phyloP scores from a whole-genome alignment of 345 rosid species.

The Tarenaya hassleriana region DNA sequence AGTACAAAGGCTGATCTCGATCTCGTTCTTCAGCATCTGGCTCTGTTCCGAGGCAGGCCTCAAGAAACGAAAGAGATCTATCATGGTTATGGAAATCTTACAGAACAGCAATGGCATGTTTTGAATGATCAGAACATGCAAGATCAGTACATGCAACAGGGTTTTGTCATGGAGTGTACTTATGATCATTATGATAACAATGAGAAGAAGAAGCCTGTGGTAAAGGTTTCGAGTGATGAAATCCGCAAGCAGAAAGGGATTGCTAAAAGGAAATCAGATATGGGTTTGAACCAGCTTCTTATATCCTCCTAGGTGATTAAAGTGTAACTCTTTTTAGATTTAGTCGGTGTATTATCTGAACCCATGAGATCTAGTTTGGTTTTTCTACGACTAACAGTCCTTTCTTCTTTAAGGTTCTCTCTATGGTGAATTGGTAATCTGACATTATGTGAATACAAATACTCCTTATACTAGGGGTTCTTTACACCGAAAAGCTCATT shows the following conservation, averaged over 20 bases:
- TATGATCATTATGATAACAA: constrained; percentile 3
- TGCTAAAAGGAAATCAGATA: neutral
- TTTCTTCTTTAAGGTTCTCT: neutral
- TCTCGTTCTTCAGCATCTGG: constrained; percentile 13
- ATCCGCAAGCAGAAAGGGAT: neutral
- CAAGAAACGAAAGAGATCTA: constrained; percentile 9
- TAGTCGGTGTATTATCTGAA: no score
- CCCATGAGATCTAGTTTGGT: constrained; percentile 8
- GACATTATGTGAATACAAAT: constrained; percentile 7
- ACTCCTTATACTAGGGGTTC: constrained; percentile 5
- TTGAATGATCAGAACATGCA: constrained; percentile 12
- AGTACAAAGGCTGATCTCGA: constrained; percentile 2
- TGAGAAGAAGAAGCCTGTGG: neutral
- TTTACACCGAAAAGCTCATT: neutral
- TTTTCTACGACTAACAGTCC: neutral
- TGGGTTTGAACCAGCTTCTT: constrained; percentile 3
- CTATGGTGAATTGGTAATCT: constrained; percentile 7
- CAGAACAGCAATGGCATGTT: neutral
- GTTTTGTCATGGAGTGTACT: constrained; percentile 7
- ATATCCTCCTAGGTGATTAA: no score
- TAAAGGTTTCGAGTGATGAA: no score
- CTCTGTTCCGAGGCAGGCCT: neutral
- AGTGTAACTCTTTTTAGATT: no score
- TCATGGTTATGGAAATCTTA: constrained; percentile 13
- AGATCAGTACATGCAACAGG: constrained; percentile 13